Base-by-base conservation (phyloP, 306 rosid species). In the Vigna trinervia region DNA sequence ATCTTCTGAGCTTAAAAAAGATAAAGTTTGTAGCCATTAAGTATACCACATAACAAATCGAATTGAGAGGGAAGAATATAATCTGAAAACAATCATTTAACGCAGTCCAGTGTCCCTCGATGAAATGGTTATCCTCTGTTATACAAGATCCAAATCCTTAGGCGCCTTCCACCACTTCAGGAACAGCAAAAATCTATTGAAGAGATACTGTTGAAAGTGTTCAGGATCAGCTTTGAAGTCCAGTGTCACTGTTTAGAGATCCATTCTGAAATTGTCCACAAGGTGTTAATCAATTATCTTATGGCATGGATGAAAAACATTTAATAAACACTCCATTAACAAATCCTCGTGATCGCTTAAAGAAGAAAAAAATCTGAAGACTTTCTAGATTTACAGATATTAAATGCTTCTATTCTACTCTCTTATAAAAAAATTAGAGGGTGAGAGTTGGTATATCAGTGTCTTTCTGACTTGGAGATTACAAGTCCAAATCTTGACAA, bases 231-330 rank as follows among this genome's bases (percentile, higher is more conserved):
- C 79, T 78, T 56, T 15, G 46, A 59, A 62, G 76, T 82, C 71
- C 75, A 76, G 41, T 46, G 48, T 50, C 38, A 15, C 8, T 10
- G 34, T 8, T 26, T 68, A 83, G 28, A 65, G 30, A 52, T 76
- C 48, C 83, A 86, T 60, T 68, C 84, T 82, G 88, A 22, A 75
- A 51, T 63, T 26, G 46, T 19, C 65, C 56, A 80, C 58, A 43
- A 59, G 30, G 47, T 79, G 5, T 38, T 60, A 36, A 48, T 19
- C 28, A 47, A 14, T 47, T 30, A 60, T 34, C 72, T 53, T 10
- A 34, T 43, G 51, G 23, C 17, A 68, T 56, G 57, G 19, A 39
- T 54, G 23, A 23, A 52, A 38, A 39, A 52, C 36, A 53, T 41
- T 22, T 52, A 43, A 41, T n/a, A 26, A 26, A 43, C 69, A 62